A percentile compares a stretch with the other conserved stretches of the same genome.
Evolutionary conservation across 1,284 basidiomycete species (phyloP).

Genomic region (Fomitopsis palustris): DNA sequence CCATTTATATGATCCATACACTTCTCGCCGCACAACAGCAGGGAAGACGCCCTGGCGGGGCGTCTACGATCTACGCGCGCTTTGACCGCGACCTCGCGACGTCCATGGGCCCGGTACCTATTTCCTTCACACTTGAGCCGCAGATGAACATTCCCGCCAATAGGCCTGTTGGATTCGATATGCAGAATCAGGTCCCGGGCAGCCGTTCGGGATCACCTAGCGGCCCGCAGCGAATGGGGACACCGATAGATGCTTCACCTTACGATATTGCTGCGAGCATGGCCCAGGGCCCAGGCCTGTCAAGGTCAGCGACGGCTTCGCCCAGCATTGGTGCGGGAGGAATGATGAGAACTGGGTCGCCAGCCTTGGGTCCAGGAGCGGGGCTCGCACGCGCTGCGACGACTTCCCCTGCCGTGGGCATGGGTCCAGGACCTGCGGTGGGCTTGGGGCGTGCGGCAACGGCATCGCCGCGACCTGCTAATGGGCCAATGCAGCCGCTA

Average conservation of each 20-base stretch:
- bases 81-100: slow-evolving; percentile 50
- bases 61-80: slow-evolving; percentile 60
- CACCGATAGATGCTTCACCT: neutral
- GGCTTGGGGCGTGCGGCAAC: neutral
- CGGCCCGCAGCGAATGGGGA: neutral
- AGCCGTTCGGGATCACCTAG: neutral
- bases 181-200: neutral
- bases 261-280: neutral
- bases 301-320: neutral
- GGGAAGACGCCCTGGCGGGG: slow-evolving; percentile 18
- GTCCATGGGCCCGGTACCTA: slow-evolving; percentile 59
- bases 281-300: neutral
- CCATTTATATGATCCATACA: slow-evolving; percentile 31
- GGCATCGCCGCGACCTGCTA: neutral
- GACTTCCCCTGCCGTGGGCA: neutral
- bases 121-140: slow-evolving; percentile 62
- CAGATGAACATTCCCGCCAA: slow-evolving; percentile 34
- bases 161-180: slow-evolving; percentile 7
- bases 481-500: neutral
- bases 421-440: too few relatives aligned
- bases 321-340: neutral
- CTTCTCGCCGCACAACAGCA: slow-evolving; percentile 13
- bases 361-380: too few relatives aligned
- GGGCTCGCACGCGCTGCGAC: neutral
- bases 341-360: neutral